phyloP scores from a whole-genome alignment of 345 rosid species.

The Syzygium aqueum region DNA sequence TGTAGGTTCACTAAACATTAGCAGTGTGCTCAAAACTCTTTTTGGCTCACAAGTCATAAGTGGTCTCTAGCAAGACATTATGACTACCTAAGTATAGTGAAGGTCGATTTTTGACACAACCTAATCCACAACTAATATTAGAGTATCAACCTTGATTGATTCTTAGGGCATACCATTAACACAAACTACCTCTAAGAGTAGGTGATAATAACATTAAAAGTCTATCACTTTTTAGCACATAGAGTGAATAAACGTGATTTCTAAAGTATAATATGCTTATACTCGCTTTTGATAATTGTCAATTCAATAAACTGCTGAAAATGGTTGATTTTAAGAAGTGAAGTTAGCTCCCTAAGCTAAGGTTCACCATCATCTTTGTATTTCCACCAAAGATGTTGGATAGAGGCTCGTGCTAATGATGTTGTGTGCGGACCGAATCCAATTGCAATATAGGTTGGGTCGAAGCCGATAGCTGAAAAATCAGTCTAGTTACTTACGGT shows the following conservation, averaged over 20 bases:
- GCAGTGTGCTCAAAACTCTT: no score
- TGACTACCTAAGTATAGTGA: no score
- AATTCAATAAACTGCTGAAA: neutral
- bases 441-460: neutral
- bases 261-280: neutral
- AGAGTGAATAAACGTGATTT: neutral
- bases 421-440: accelerated
- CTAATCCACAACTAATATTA: no score
- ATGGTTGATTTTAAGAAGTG: neutral
- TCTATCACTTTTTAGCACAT: neutral
- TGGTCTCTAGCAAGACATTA: no score
- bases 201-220: neutral
- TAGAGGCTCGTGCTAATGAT: neutral
- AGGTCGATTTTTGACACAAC: no score
- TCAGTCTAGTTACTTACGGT: neutral
- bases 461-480: neutral
- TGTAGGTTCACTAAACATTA: no score
- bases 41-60: no score
- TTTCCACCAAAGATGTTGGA: neutral
- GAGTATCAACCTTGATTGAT: no score
- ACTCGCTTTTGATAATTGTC: neutral
- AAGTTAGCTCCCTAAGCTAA: neutral
- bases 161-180: no score
- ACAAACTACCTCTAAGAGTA: neutral
- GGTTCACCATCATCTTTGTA: neutral